These are phyloP conservation scores for Grifola frondosa DNA, from an alignment of 1,284 basidiomycete genomes.

Conservation along the genomic window DNA sequence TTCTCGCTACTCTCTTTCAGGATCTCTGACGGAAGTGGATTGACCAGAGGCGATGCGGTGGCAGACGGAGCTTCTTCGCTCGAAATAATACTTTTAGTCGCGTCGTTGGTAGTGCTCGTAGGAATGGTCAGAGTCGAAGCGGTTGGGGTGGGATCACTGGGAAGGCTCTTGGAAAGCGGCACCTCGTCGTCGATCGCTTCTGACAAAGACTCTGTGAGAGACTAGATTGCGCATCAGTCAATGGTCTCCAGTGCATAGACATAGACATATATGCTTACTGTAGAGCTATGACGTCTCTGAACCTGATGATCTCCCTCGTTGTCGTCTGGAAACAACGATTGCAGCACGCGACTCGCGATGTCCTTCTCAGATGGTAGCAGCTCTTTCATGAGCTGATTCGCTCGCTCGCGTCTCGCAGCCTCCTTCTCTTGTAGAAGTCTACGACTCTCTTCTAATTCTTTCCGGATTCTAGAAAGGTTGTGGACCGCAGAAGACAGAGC, in stretches of 20 bases:
- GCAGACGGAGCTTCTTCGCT: no score
- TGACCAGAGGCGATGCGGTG: no score
- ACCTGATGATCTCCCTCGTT: constrained; percentile 53
- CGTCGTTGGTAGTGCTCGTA: no score
- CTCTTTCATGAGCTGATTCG: constrained; percentile 53
- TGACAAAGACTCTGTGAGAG: constrained; percentile 64
- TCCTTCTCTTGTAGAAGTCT: constrained; percentile 58
- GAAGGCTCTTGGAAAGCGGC: constrained; percentile 30
- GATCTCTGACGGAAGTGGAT: no score
- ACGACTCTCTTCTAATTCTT: constrained; percentile 62
- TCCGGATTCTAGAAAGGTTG: constrained; percentile 50
- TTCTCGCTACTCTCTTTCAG: no score
- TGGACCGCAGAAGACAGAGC: constrained; percentile 65
- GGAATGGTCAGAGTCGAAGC: constrained; percentile 9
- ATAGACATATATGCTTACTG: constrained; percentile 39
- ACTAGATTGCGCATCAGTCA: constrained; percentile 39
- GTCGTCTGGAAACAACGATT: constrained; percentile 64
- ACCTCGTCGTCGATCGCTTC: constrained; percentile 72
- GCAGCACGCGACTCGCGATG: constrained; percentile 61
- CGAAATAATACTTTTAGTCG: no score
- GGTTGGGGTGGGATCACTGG: constrained; percentile 31
- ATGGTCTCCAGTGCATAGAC: constrained; percentile 2
- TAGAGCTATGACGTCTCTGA: constrained; percentile 53
- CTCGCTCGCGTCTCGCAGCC: constrained; percentile 44
- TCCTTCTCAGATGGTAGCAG: constrained; percentile 63